Conservation (phyloP, 768 basidiomycete species). For the Amanita subjunquillea region DNA sequence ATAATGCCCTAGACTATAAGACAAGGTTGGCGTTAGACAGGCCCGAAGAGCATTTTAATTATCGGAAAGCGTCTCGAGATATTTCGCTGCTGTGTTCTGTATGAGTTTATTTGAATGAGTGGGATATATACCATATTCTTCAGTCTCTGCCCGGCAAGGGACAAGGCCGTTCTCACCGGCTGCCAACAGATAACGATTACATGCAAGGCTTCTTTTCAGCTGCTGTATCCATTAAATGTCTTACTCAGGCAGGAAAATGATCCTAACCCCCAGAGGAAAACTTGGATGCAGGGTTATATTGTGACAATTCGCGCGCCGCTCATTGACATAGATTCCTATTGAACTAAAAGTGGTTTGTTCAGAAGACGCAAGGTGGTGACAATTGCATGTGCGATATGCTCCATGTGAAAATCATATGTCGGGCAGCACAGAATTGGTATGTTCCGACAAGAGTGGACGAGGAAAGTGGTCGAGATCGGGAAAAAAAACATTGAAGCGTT, state of each 20-base stretch:
- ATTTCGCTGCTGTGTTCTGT: not conserved
- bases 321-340: not conserved
- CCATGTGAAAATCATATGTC: no score
- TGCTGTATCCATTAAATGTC: not conserved
- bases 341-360: no score
- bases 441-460: no score
- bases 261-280: no score
- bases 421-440: no score
- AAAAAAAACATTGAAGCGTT: no score
- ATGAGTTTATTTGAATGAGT: constrained; percentile 3
- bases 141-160: constrained; percentile 2
- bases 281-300: no score
- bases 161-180: constrained; percentile 1
- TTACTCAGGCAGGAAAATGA: no score
- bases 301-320: not conserved
- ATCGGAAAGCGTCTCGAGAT: not conserved
- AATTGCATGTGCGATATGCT: no score
- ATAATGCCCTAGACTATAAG: not conserved
- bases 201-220: not conserved
- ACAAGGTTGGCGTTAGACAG: constrained; percentile 1
- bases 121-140: constrained; percentile 2
- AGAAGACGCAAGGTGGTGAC: no score
- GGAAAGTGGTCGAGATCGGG: no score
- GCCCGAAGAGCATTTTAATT: not conserved
- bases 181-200: not conserved